These are phyloP conservation scores for Cenchrus purpureus DNA, from an alignment of 176 grass and related monocot genomes.

Conservation along the genomic window DNA sequence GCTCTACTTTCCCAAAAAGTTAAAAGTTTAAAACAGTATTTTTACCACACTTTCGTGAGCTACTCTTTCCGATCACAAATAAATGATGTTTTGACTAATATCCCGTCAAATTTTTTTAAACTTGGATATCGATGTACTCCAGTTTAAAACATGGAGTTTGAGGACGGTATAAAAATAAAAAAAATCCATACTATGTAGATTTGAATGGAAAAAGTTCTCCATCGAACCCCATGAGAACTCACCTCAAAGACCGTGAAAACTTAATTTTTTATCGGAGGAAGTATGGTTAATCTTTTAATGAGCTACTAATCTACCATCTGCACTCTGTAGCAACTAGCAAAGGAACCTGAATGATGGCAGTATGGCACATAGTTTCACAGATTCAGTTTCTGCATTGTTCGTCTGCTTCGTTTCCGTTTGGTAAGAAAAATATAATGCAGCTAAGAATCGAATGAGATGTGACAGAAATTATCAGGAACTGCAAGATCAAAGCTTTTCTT, in stretches of 20 bases:
- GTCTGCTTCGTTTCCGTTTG: background rate
- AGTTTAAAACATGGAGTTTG: background rate
- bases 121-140: background rate
- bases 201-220: background rate
- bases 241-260: background rate
- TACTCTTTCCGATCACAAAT: background rate
- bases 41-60: background rate
- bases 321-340: constrained; percentile 7
- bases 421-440: background rate
- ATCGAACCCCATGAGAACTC: background rate
- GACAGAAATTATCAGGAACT: background rate
- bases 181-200: background rate
- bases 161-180: background rate
- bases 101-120: background rate
- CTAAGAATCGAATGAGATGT: background rate
- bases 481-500: constrained; percentile 18
- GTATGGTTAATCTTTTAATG: background rate
- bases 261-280: background rate
- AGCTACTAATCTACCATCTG: background rate
- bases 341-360: background rate
- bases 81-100: background rate
- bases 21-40: background rate
- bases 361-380: background rate
- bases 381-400: constrained; percentile 15
- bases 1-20: background rate